phyloP scores from a whole-genome alignment of 176 grass and related monocot species.

The Musa acuminata region DNA sequence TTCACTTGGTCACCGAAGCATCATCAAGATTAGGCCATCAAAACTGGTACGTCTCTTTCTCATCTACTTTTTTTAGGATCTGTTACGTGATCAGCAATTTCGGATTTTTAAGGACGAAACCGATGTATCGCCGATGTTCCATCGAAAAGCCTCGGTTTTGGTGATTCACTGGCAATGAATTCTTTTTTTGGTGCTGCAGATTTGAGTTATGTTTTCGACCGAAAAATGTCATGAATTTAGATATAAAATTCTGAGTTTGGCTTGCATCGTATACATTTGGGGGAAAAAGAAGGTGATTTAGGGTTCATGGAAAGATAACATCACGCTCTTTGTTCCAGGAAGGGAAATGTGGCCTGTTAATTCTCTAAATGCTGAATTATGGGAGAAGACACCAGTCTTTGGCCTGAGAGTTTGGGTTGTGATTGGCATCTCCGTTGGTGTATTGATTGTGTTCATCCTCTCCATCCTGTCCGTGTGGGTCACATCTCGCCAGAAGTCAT shows the following conservation, averaged over 20 bases:
- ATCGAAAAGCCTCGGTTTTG: not conserved
- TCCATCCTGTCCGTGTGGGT: constrained; percentile 51
- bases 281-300: constrained; percentile 8
- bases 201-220: not conserved
- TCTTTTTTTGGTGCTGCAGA: not conserved
- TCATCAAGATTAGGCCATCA: not conserved
- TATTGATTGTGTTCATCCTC: constrained; percentile 38
- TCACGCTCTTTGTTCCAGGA: constrained; percentile 17
- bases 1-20: constrained; percentile 1
- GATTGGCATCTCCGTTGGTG: constrained; percentile 67
- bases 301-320: constrained; percentile 18
- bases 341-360: constrained; percentile 50
- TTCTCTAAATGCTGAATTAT: constrained; percentile 47
- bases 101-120: no score
- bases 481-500: constrained; percentile 40
- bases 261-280: no score
- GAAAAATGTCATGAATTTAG: not conserved
- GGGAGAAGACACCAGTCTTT: constrained; percentile 55
- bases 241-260: no score
- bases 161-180: not conserved
- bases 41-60: not conserved
- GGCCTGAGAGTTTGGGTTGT: constrained; percentile 68
- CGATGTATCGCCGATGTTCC: not conserved
- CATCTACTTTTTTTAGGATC: not conserved
- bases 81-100: no score